Base-by-base conservation (phyloP, 371 early-diverging fungal species). In the Cokeromyces recurvatus region DNA sequence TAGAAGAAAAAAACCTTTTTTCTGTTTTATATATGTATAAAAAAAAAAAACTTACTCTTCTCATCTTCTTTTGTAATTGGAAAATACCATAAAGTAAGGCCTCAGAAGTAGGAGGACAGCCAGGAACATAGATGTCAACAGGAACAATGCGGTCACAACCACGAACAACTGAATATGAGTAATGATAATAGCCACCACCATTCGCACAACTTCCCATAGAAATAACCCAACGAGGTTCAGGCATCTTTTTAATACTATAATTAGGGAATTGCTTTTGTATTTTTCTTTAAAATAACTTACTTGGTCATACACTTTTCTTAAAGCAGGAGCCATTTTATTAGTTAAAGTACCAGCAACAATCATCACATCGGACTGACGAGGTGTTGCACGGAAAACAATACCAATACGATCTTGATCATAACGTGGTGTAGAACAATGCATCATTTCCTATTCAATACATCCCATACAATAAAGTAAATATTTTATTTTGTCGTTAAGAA, bases 111-210 rank as follows among this genome's bases (percentile, higher is more conserved):
- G 98, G 98, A 55, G 98, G 98, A 70, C 98, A 97, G 15, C 98
- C 98, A 34, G 97, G 97, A 23, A 97, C 97, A 57, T 97, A 97
- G 40, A 97, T 90, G 77, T 91, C 91, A 31, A 92, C 93, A 42
- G 98, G 98, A 9, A 97, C 92, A 64, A 97, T 88, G 40, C 98
- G 87, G 57, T 97, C 98, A 71, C 97, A 96, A 40, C 98, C 74
- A 64, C 91, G 84, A 32, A 91, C 96, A 42, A 96, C 97, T 37
- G 95, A 81, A 70, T 97, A 97, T 43, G 90, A 89, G 78, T 97
- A 97, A 71, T 97, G 98, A 68, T 97, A 97, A 78, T 97, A 97
- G 43, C 98, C 98, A 61, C 98, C 98, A 59, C 98, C 97, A 67
- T 97, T 97, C 21, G 98, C 98, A 61, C 98, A 97, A 46, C 88